Evolutionary conservation across 2,329 filamentous ascomycete species (phyloP).

Genomic region (Chaetomium globosum): DNA sequence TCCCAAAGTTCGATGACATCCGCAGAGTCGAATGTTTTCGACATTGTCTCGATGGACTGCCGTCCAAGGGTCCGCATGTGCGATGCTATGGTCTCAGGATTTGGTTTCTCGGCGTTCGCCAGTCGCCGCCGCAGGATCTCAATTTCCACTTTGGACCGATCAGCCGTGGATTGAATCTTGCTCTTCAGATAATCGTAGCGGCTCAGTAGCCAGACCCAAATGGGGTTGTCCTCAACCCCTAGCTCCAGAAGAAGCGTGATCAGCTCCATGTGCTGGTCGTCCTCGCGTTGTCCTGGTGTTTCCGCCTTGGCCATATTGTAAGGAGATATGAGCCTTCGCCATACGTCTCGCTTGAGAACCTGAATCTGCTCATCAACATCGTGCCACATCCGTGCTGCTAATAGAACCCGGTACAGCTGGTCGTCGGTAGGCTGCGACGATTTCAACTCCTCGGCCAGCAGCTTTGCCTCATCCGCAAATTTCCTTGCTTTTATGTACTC

Average conservation of each 20-base stretch:
- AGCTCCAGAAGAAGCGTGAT: slow-evolving; percentile 89
- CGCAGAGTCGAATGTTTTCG: slow-evolving; percentile 70
- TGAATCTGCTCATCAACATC: slow-evolving; percentile 88
- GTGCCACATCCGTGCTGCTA: slow-evolving; percentile 92
- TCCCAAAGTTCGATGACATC: slow-evolving; percentile 93
- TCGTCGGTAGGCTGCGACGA: slow-evolving; percentile 68
- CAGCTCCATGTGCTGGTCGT: slow-evolving; percentile 87
- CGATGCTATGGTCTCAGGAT: slow-evolving; percentile 67
- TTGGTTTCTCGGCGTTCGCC: slow-evolving; percentile 72
- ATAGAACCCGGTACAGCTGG: slow-evolving; percentile 81
- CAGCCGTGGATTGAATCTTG: slow-evolving; percentile 77
- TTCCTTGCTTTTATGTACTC: slow-evolving; percentile 82
- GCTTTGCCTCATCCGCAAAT: slow-evolving; percentile 76
- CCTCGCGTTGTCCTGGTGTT: slow-evolving; percentile 48
- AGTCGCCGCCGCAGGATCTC: slow-evolving; percentile 85
- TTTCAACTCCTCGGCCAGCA: slow-evolving; percentile 61
- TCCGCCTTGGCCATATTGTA: slow-evolving; percentile 60
- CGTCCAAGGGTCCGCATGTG: slow-evolving; percentile 75
- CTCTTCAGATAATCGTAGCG: slow-evolving; percentile 86
- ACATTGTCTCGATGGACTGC: slow-evolving; percentile 64
- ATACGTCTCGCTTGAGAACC: slow-evolving; percentile 83
- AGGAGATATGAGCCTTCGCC: slow-evolving; percentile 74
- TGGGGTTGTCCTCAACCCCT: slow-evolving; percentile 92
- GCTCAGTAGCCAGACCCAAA: slow-evolving; percentile 93
- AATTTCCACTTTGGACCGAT: slow-evolving; percentile 87